These are phyloP conservation scores for Yamadazyma ubonensis DNA, from an alignment of 805 yeast species.

Conservation along the genomic window DNA sequence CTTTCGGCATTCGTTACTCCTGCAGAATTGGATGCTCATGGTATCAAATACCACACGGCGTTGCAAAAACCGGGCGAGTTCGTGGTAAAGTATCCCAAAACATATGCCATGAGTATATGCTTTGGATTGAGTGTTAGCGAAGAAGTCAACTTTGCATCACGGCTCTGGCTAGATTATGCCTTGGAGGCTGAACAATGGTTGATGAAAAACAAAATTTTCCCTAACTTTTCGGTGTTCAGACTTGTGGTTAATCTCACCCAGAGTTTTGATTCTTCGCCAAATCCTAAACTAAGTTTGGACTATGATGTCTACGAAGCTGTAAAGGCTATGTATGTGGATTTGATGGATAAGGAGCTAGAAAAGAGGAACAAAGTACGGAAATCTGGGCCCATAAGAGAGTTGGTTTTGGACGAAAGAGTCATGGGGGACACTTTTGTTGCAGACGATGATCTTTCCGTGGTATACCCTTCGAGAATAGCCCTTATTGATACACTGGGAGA, in stretches of 20 bases:
- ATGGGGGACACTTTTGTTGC: conserved; percentile 44
- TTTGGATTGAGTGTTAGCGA: conserved; percentile 59
- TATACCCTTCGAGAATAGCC: conserved; percentile 57
- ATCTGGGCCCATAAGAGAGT: conserved; percentile 23
- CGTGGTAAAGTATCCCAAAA: conserved; percentile 55
- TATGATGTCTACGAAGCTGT: conserved; percentile 33
- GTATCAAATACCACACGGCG: conserved; percentile 47
- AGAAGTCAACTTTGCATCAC: conserved; percentile 55
- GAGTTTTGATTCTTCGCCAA: conserved; percentile 33
- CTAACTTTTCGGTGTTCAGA: conserved; percentile 52
- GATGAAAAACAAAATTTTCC: conserved; percentile 44
- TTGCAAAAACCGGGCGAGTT: conserved; percentile 64
- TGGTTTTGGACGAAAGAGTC: conserved; percentile 31
- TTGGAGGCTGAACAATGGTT: conserved; percentile 54
- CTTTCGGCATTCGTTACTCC: conserved; percentile 40
- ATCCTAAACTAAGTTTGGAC: conserved; percentile 28
- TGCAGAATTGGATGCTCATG: conserved; percentile 41
- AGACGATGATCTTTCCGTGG: conserved; percentile 50
- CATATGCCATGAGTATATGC: conserved; percentile 51
- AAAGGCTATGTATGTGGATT: conserved; percentile 29
- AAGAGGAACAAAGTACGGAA: conserved; percentile 36
- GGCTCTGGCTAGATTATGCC: conserved; percentile 53
- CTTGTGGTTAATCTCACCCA: conserved; percentile 48
- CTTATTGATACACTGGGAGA: conserved; percentile 29
- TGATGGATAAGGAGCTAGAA: conserved; percentile 44